Conservation (phyloP, 139 green algal species). For the Choricystis sp. region DNA sequence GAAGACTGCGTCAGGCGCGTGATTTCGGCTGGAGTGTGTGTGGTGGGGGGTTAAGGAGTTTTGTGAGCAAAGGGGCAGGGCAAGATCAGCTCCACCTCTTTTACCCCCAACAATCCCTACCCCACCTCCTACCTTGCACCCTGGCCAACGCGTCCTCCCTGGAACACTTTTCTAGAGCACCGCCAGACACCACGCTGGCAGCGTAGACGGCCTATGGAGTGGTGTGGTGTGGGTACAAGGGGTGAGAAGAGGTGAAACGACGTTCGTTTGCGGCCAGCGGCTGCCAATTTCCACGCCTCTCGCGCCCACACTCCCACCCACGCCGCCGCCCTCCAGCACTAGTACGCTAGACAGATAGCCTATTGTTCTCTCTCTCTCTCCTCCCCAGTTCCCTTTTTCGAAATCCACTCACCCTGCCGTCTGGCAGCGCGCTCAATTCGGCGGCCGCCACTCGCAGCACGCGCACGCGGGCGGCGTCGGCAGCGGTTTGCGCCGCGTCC, state of each 20-base stretch:
- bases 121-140: neutral
- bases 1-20: neutral
- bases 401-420: neutral
- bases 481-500: too few relatives aligned
- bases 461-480: neutral
- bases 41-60: neutral
- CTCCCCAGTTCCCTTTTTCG: too few relatives aligned
- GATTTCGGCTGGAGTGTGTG: neutral
- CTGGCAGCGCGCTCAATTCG: neutral
- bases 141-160: neutral
- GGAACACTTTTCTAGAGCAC: neutral
- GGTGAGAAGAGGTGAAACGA: too few relatives aligned
- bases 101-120: neutral
- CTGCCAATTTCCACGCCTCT: neutral
- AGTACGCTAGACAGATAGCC: too few relatives aligned
- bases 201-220: neutral
- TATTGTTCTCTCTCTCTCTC: too few relatives aligned
- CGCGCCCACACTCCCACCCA: too few relatives aligned
- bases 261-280: neutral
- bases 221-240: too few relatives aligned
- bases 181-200: neutral
- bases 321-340: too few relatives aligned
- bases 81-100: too few relatives aligned
- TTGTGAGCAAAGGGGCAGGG: neutral
- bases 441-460: neutral